A percentile compares a stretch with the other conserved stretches of the same genome.
Conservation (phyloP, 116 monocot species). For the Zostera marina region DNA sequence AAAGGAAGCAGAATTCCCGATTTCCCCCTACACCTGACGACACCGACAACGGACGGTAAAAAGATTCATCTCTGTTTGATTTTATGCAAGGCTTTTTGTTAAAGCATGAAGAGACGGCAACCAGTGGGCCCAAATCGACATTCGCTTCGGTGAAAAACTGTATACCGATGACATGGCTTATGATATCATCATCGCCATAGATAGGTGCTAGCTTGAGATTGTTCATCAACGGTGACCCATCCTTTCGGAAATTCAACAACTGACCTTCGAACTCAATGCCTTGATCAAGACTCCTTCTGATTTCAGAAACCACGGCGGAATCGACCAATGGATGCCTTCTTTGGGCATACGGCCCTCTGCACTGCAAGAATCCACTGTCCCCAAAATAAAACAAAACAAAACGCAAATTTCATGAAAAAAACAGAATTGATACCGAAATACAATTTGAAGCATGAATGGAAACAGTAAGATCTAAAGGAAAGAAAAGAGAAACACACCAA, state of each 20-base stretch:
- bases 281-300: slow-evolving; percentile 35
- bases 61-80: slow-evolving; percentile 1
- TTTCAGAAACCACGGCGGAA: slow-evolving; percentile 35
- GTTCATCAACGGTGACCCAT: slow-evolving; percentile 54
- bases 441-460: not conserved
- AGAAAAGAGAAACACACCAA: slow-evolving; percentile 33
- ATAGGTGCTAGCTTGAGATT: slow-evolving; percentile 37
- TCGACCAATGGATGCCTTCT: slow-evolving; percentile 58
- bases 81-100: slow-evolving; percentile 5
- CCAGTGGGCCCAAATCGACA: slow-evolving; percentile 34
- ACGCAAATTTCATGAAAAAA: not conserved
- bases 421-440: too few species aligned
- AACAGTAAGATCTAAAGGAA: not conserved
- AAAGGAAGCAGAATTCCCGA: slow-evolving; percentile 31
- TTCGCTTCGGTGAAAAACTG: slow-evolving; percentile 48
- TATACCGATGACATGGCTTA: slow-evolving; percentile 54
- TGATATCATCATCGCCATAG: slow-evolving; percentile 33
- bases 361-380: slow-evolving; percentile 64
- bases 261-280: slow-evolving; percentile 47
- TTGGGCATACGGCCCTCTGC: slow-evolving; percentile 54
- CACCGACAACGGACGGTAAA: slow-evolving; percentile 10
- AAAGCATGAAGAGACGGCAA: slow-evolving; percentile 13
- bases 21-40: slow-evolving; percentile 2
- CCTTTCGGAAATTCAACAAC: slow-evolving; percentile 54
- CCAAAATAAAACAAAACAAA: too few species aligned